Conservation (phyloP, 371 early-diverging fungal species). For the Dentiscutata heterogama region DNA sequence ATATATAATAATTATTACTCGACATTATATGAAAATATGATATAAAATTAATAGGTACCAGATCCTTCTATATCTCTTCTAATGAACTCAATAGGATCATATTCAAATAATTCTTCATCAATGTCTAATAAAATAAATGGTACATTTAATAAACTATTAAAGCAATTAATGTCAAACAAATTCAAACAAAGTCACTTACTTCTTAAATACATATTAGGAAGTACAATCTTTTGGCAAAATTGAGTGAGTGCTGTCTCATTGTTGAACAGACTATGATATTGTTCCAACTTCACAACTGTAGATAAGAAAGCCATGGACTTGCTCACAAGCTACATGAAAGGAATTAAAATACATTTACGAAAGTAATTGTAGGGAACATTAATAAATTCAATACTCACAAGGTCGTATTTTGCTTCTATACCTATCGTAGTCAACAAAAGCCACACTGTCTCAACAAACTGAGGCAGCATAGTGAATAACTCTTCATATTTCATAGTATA, state of each 20-base stretch:
- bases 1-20: background rate
- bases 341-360: background rate
- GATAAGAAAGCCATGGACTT: constrained; percentile 90
- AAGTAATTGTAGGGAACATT: background rate
- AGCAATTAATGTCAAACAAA: background rate
- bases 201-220: constrained; percentile 93
- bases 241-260: constrained; percentile 72
- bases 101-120: constrained; percentile 96
- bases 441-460: constrained; percentile 91
- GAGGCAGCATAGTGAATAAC: constrained; percentile 79
- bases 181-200: constrained; percentile 54
- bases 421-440: constrained; percentile 79
- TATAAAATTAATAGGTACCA: constrained; percentile 54
- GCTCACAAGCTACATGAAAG: constrained; percentile 76
- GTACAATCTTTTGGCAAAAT: constrained; percentile 90
- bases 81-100: constrained; percentile 95
- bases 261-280: constrained; percentile 77
- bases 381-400: constrained; percentile 58
- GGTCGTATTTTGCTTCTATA: constrained; percentile 81
- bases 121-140: constrained; percentile 59
- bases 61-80: constrained; percentile 95
- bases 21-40: background rate
- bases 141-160: background rate
- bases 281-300: constrained; percentile 84
- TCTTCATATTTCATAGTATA: constrained; percentile 93